Conservation (phyloP, 345 rosid species). For the Erysimum cheiranthoides region DNA sequence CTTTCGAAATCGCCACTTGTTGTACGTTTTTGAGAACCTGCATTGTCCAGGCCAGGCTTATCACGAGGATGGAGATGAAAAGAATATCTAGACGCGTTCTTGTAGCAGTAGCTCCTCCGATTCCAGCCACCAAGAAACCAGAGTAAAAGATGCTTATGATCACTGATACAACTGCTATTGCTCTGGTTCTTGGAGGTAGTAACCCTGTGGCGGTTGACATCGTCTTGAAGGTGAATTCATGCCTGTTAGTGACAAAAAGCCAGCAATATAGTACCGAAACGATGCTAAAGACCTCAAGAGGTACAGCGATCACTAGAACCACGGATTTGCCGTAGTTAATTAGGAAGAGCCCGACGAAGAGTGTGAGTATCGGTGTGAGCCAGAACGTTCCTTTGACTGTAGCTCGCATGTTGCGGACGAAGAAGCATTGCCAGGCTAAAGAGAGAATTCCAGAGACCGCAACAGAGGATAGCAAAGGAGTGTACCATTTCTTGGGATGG, state of each 20-base stretch:
- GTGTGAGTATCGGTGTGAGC: conserved; percentile 60
- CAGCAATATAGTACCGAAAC: conserved; percentile 46
- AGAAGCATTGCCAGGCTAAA: conserved; percentile 59
- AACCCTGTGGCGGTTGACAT: conserved; percentile 51
- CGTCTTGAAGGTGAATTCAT: conserved; percentile 55
- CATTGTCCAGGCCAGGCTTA: conserved; percentile 73
- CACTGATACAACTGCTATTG: conserved; percentile 44
- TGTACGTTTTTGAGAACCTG: conserved; percentile 70
- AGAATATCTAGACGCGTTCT: conserved; percentile 52
- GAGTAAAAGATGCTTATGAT: conserved; percentile 50
- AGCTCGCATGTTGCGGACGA: conserved; percentile 47
- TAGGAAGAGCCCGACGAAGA: conserved; percentile 55
- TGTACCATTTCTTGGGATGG: conserved; percentile 77
- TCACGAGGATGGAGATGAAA: conserved; percentile 58
- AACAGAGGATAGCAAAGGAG: conserved; percentile 64
- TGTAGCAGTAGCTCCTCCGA: conserved; percentile 75
- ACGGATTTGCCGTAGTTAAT: conserved; percentile 41
- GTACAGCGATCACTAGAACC: conserved; percentile 47
- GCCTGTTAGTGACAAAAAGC: conserved; percentile 53
- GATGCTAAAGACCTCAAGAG: conserved; percentile 45
- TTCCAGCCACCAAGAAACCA: conserved; percentile 65
- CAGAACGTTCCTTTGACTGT: conserved; percentile 66
- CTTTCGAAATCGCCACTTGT: conserved; percentile 59
- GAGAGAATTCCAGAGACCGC: conserved; percentile 57
- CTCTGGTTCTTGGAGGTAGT: conserved; percentile 51